These are phyloP conservation scores for Candida sp. DNA, from an alignment of 1,139 yeast species.

Conservation along the genomic window DNA sequence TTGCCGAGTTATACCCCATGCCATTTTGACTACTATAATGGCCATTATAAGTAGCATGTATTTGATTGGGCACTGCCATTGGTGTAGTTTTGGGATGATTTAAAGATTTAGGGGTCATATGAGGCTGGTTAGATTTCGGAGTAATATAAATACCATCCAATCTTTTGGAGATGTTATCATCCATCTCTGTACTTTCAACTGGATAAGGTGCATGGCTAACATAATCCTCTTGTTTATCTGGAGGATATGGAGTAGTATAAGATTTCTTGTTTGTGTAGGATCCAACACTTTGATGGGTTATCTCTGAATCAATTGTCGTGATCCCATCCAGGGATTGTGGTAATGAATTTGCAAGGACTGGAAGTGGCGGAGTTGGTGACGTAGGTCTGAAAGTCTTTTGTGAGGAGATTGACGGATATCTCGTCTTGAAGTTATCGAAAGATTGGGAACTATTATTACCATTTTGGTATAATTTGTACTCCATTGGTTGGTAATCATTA, in stretches of 20 bases:
- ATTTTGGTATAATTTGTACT: background rate
- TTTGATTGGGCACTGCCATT: background rate
- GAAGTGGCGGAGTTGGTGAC: constrained; percentile 4
- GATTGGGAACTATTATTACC: background rate
- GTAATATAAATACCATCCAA: background rate
- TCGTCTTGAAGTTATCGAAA: constrained; percentile 6
- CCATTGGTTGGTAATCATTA: background rate
- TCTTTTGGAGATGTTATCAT: background rate
- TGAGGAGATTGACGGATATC: constrained; percentile 8
- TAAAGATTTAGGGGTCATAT: background rate
- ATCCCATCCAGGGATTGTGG: background rate
- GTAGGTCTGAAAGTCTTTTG: constrained; percentile 3
- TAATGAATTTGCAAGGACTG: background rate
- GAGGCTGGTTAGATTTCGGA: background rate
- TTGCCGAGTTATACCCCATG: background rate
- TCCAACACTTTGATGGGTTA: background rate
- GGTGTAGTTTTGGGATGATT: background rate
- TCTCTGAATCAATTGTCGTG: background rate
- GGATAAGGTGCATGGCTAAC: background rate
- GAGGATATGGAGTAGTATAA: background rate
- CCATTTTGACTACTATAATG: background rate
- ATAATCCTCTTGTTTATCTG: background rate
- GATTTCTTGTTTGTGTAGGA: background rate
- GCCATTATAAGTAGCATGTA: background rate
- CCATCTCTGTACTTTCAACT: background rate